Conservation (phyloP, 2,329 filamentous ascomycete species). For the Didymella arachidicola region DNA sequence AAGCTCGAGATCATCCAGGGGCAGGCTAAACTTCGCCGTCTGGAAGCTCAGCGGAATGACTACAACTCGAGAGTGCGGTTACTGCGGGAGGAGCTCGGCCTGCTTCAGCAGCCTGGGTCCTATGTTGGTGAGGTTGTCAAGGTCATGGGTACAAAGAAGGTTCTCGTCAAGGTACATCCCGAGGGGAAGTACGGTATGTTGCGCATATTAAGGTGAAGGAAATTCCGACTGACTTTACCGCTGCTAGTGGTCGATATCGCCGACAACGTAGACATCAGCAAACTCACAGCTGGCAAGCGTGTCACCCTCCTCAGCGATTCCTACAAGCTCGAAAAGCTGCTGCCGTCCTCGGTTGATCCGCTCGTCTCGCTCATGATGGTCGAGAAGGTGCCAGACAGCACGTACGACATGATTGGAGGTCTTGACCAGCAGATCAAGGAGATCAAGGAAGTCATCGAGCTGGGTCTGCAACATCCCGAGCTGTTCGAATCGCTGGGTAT, state of each 20-base stretch:
- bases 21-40: conserved; percentile 89
- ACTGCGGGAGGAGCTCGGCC: conserved; percentile 90
- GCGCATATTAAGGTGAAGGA: neutral
- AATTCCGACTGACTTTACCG: conserved; percentile 8
- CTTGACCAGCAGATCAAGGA: conserved; percentile 99
- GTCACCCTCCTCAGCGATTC: conserved; percentile 96
- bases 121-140: conserved; percentile 99
- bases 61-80: conserved; percentile 98
- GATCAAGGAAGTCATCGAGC: conserved; percentile 99
- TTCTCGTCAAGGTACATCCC: conserved; percentile 97
- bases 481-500: conserved; percentile 99
- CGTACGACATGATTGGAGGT: conserved; percentile 99
- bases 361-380: conserved; percentile 99
- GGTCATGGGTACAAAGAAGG: conserved; percentile 99
- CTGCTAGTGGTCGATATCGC: conserved; percentile 87
- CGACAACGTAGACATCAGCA: conserved; percentile 91
- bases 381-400: conserved; percentile 98
- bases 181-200: conserved; percentile 97
- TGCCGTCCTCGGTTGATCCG: conserved; percentile 96
- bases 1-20: conserved; percentile 99
- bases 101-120: conserved; percentile 95
- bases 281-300: conserved; percentile 96
- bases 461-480: conserved; percentile 97
- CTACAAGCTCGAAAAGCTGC: conserved; percentile 98
- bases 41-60: conserved; percentile 98